A percentile compares a stretch with the other conserved stretches of the same genome.
Evolutionary conservation across 306 rosid genomes (phyloP).

Genomic region (Vicia sativa): DNA sequence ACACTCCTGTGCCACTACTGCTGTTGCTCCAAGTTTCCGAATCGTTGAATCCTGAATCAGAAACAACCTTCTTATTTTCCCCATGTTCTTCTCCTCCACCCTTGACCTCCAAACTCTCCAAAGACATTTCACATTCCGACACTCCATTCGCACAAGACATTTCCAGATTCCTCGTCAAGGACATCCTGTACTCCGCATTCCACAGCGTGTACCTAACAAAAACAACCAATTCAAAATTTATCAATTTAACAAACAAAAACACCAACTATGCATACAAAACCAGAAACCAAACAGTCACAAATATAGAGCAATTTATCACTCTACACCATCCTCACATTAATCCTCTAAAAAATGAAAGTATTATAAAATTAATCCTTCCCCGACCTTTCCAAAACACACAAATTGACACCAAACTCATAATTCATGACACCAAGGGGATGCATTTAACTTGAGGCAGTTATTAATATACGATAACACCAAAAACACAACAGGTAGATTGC

Average conservation of each 20-base stretch:
- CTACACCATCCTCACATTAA: slow-evolving; percentile 3
- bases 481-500: not conserved
- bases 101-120: slow-evolving; percentile 41
- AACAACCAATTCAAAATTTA: slow-evolving; percentile 9
- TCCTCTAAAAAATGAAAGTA: not conserved
- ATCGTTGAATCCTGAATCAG: slow-evolving; percentile 40
- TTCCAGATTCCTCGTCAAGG: slow-evolving; percentile 81
- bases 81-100: slow-evolving; percentile 36
- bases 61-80: slow-evolving; percentile 43
- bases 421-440: not conserved
- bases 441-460: not conserved
- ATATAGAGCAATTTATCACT: slow-evolving; percentile 9
- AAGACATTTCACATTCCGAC: slow-evolving; percentile 32
- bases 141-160: slow-evolving; percentile 35
- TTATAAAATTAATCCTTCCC: not conserved
- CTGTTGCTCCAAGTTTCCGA: slow-evolving; percentile 43
- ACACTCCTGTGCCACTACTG: slow-evolving; percentile 41
- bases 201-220: slow-evolving; percentile 79
- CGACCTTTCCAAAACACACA: not conserved
- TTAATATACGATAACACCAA: not conserved
- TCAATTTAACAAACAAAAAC: not conserved
- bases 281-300: not conserved
- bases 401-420: not conserved
- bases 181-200: slow-evolving; percentile 93
- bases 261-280: not conserved